Base-by-base conservation (phyloP, 1,284 basidiomycete species). In the Apiotrichum sp. region DNA sequence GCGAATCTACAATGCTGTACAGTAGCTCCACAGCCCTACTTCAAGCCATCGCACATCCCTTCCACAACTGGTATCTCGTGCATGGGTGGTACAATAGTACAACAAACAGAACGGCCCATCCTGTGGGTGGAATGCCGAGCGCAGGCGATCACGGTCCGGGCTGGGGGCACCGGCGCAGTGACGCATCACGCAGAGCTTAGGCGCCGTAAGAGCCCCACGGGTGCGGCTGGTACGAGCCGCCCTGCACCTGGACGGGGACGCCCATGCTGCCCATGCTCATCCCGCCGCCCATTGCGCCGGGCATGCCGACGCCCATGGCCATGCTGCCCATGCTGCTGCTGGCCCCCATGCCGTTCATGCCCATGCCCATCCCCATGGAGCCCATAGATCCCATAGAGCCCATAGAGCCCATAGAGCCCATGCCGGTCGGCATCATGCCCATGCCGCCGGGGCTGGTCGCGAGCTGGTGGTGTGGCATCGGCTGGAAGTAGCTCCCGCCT, bases 241-340 rank as follows among this genome's bases (percentile, higher is more conserved):
- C 36, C 36, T 43, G 42, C 8, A n/a, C 42, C 42, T 43, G 42
- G 42, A 43, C 42, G 42, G n/a, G 39, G 49, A 56, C 51, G 35
- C 46, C 55, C 50, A 52, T 38, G 36, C 8, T 51, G 43, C 45
- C 49, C 41, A 44, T 45, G 35, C 44, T n/a, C 43, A 43, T 51
- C 31, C 50, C 50, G 50, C 35, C 34, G 10, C 42, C 34, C 43
- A 38, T 38, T 13, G 36, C 36, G 36, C 36, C 34, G 16, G 36
- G 40, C 41, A 50, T 41, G 54, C 50, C 45, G 32, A 44, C 16
- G 11, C 35, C 34, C 8, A 22, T 22, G 22, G 22, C 22, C 22
- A 22, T 22, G 22, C 22, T 22, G 22, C 22, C 22, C 22, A 22
- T 22, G 22, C 22, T 22, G 22, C 22, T 22, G 22, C 22, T 22